Conservation (phyloP, 495 filamentous ascomycete genomes). For the Hyaloscypha variabilis region DNA sequence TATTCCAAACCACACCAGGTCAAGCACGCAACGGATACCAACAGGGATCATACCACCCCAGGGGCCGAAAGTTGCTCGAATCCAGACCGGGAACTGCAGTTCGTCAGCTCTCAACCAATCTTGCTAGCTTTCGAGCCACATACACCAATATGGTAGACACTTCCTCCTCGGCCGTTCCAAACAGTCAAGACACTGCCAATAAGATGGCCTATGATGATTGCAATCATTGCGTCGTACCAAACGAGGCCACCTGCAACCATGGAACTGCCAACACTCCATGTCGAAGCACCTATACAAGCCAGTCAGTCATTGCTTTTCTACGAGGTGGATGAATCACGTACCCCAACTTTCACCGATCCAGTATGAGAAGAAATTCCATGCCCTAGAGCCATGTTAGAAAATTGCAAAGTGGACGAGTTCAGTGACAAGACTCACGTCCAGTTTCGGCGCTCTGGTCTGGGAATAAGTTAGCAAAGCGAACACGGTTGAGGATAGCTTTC, state of each 20-base stretch:
- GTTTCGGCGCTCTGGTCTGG: constrained; percentile 5
- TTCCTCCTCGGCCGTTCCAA: constrained; percentile 7
- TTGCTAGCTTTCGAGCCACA: neutral
- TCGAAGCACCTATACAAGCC: neutral
- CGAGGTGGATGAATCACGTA: neutral
- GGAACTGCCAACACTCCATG: constrained; percentile 11
- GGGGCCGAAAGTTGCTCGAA: constrained; percentile 7
- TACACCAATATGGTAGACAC: constrained; percentile 20
- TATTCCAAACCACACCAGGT: constrained; percentile 14
- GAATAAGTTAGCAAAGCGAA: constrained; percentile 6
- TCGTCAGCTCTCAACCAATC: too few relatives aligned
- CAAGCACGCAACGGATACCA: constrained; percentile 6
- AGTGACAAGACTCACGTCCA: constrained; percentile 3
- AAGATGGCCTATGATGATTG: constrained; percentile 12
- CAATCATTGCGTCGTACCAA: constrained; percentile 17
- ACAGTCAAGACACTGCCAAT: constrained; percentile 7
- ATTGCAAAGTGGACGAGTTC: too few relatives aligned
- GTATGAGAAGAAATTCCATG: constrained; percentile 16
- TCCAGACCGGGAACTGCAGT: constrained; percentile 6
- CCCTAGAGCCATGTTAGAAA: too few relatives aligned
- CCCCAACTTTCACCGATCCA: constrained; percentile 20
- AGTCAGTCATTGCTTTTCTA: constrained; percentile 2
- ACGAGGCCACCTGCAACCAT: constrained; percentile 16
- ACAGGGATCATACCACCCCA: constrained; percentile 11
- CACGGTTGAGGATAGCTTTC: neutral